Evolutionary conservation across 1,139 yeast genomes (phyloP).

Genomic region (Yamadazyma trypodendri): DNA sequence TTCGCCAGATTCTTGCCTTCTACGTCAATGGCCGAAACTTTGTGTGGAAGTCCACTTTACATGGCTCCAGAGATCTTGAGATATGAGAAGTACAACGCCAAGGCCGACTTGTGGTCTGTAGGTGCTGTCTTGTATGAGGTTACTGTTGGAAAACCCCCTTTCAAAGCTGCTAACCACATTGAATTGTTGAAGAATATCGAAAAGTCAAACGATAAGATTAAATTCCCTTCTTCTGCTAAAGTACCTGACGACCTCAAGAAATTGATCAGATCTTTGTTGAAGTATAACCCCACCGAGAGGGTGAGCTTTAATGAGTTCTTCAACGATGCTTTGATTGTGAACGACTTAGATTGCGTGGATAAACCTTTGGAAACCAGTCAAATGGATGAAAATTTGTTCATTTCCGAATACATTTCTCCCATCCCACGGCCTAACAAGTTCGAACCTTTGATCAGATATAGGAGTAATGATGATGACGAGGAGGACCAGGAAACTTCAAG

Average conservation of each 20-base stretch:
- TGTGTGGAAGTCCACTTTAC: slow-evolving; percentile 95
- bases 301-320: slow-evolving; percentile 88
- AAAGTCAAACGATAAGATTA: slow-evolving; percentile 70
- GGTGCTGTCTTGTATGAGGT: slow-evolving; percentile 95
- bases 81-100: slow-evolving; percentile 93
- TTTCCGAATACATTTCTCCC: slow-evolving; percentile 70
- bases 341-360: slow-evolving; percentile 47
- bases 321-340: slow-evolving; percentile 53
- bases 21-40: slow-evolving; percentile 91
- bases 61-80: slow-evolving; percentile 98
- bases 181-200: slow-evolving; percentile 86
- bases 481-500: slow-evolving; percentile 26
- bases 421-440: slow-evolving; percentile 15
- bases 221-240: slow-evolving; percentile 64
- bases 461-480: slow-evolving; percentile 4
- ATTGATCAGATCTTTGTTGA: slow-evolving; percentile 71
- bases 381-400: slow-evolving; percentile 75
- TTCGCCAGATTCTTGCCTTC: slow-evolving; percentile 93
- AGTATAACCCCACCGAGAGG: slow-evolving; percentile 83
- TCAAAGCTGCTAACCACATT: slow-evolving; percentile 87
- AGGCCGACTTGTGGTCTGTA: slow-evolving; percentile 97
- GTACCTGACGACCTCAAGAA: slow-evolving; percentile 64
- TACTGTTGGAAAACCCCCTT: slow-evolving; percentile 95
- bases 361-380: slow-evolving; percentile 66
- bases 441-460: slow-evolving; percentile 12